phyloP scores from a whole-genome alignment of 2,329 filamentous ascomycete genomes.

The Penicillium nordicum region DNA sequence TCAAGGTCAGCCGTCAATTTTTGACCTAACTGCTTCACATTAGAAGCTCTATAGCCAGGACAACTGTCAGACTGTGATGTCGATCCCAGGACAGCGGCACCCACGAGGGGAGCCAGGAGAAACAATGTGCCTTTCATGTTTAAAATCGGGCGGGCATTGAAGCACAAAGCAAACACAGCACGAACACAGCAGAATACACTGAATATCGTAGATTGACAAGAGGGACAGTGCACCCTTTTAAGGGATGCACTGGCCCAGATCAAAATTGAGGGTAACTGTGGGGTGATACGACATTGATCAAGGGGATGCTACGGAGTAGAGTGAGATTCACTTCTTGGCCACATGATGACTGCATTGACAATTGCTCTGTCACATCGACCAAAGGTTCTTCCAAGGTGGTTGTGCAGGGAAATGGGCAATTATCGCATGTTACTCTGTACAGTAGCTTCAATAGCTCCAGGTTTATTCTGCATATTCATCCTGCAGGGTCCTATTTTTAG shows the following conservation, averaged over 20 bases:
- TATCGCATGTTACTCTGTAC: neutral
- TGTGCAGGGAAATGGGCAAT: neutral
- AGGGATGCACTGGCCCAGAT: neutral
- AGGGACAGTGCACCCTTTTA: conserved; percentile 1
- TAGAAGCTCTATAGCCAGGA: conserved; percentile 39
- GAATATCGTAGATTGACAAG: neutral
- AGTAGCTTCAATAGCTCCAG: neutral
- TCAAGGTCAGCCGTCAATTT: conserved; percentile 67
- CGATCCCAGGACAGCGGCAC: conserved; percentile 25
- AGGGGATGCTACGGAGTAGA: neutral
- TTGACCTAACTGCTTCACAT: conserved; percentile 30
- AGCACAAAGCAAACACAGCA: neutral
- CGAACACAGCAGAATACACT: neutral
- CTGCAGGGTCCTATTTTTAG: neutral
- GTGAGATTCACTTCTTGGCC: neutral
- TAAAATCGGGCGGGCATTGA: neutral
- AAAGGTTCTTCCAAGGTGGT: neutral
- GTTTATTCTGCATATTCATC: neutral
- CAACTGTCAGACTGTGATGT: conserved; percentile 22
- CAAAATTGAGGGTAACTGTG: neutral
- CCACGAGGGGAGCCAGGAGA: conserved; percentile 28
- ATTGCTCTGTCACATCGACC: neutral
- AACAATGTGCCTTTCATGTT: conserved; percentile 29
- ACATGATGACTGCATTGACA: neutral
- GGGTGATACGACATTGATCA: neutral